phyloP scores from a whole-genome alignment of 2,329 filamentous ascomycete genomes.

The Epichloe coenophiala region DNA sequence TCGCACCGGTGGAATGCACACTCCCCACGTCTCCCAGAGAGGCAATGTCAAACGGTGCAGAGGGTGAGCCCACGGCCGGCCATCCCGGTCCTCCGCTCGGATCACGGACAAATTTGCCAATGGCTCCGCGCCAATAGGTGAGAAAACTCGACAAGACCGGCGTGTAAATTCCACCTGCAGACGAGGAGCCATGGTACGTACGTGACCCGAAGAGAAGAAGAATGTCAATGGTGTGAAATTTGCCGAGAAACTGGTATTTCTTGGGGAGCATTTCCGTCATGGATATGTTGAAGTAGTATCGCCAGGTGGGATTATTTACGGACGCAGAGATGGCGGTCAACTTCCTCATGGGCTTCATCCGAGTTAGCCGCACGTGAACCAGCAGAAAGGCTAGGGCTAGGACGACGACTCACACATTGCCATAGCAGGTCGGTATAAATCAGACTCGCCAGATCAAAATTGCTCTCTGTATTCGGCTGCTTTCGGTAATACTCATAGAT shows the following conservation, averaged over 20 bases:
- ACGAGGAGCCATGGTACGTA: slow-evolving; percentile 5
- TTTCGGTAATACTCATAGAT: slow-evolving; percentile 11
- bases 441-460: slow-evolving; percentile 14
- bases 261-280: slow-evolving; percentile 9
- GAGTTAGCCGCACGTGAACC: neutral
- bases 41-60: slow-evolving; percentile 10
- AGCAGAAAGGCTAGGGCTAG: neutral
- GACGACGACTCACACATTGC: slow-evolving; percentile 13
- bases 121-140: slow-evolving; percentile 11
- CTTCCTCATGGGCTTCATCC: slow-evolving; percentile 12
- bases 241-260: slow-evolving; percentile 12
- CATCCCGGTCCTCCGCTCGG: slow-evolving; percentile 13
- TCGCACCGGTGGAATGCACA: slow-evolving; percentile 4
- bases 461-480: slow-evolving; percentile 3
- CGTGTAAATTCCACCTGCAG: slow-evolving; percentile 3
- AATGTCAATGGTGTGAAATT: slow-evolving; percentile 15
- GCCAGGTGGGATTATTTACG: slow-evolving; percentile 12
- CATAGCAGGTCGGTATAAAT: slow-evolving; percentile 16
- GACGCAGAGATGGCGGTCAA: slow-evolving; percentile 11
- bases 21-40: slow-evolving; percentile 10
- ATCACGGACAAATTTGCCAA: slow-evolving; percentile 13
- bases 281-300: slow-evolving; percentile 15
- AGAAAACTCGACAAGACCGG: slow-evolving; percentile 12
- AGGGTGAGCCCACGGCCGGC: slow-evolving; percentile 12
- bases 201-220: slow-evolving; percentile 12